Evolutionary conservation across 495 filamentous ascomycete genomes (phyloP), one percentile per base, ranked within the genome.

Genomic region (Xylaria grammica): DNA sequence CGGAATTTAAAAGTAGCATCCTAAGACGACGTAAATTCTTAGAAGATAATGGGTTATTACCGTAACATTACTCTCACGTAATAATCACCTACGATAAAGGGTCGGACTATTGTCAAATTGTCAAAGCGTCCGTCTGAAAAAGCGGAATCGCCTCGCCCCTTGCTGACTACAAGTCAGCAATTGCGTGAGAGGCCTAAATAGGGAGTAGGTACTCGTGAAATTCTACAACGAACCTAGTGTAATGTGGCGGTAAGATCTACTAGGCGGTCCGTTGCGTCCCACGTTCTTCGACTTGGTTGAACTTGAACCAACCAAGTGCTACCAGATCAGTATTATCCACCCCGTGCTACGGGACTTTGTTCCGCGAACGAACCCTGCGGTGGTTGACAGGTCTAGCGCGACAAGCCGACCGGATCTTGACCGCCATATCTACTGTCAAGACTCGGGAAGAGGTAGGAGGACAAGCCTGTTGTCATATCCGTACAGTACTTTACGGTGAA

Each of bases 231-330:
- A 27, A 19, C 46, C 13, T 24, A 19, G 45, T 44, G 49, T 17
- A 53, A 44, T 32, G 32, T 59, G 38, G 54, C 54, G 54, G 54
- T 19, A 58, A 40, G 54, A 58, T 36, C 30, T 45, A 34, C 38
- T 40, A 59, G 56, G 24, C 42, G 56, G 56, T 29, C 56, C 56
- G 56, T 59, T 19, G 42, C 56, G 56, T 24, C 56, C 56, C 42
- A 4, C 24, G 30, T 44, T 36, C 48, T 26, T 59, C 56, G 24
- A 29, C 29, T 32, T 34, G 20, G 20, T 15, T 15, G 19, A 45
- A 44, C 38, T 5, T 17, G 27, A 34, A 36, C 56, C 56, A 59
- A 59, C 56, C 56, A 59, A 32, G n/a, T 36, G 29, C 27, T 27
- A 36, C 42, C 42, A 29, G 29, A 30, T 58, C 24, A 22, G 9